These are phyloP conservation scores for Scalesia atractyloides DNA, from an alignment of 129 eudicot genomes.

Conservation along the genomic window DNA sequence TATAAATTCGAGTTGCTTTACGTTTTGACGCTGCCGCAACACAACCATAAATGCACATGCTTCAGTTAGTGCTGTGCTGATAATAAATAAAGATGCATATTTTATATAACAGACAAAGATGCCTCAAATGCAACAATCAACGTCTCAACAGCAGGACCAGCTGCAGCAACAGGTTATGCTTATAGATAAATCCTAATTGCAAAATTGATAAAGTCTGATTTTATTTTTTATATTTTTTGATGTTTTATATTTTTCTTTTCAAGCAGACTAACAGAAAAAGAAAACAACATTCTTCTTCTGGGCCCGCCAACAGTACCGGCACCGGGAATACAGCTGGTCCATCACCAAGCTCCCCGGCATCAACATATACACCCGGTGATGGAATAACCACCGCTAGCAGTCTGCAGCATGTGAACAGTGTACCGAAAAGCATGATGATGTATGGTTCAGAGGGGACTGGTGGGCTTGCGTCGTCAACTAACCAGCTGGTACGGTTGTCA, in stretches of 20 bases:
- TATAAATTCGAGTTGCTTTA: too few species aligned
- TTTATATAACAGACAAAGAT: slow-evolving; percentile 65
- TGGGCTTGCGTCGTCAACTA: slow-evolving; percentile 83
- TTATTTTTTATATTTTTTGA: slow-evolving; percentile 10
- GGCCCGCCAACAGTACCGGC: slow-evolving; percentile 94
- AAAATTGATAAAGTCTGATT: not conserved
- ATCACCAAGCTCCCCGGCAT: slow-evolving; percentile 91
- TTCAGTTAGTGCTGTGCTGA: not conserved
- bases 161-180: slow-evolving; percentile 65
- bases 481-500: slow-evolving; percentile 62
- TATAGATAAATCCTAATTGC: not conserved
- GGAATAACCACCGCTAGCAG: slow-evolving; percentile 72
- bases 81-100: slow-evolving; percentile 4
- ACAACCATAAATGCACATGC: not conserved
- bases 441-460: slow-evolving; percentile 82
- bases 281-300: slow-evolving; percentile 94
- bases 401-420: slow-evolving; percentile 74
- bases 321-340: slow-evolving; percentile 97
- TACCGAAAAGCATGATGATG: slow-evolving; percentile 82
- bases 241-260: not conserved
- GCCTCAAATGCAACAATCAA: slow-evolving; percentile 77
- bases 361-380: slow-evolving; percentile 94
- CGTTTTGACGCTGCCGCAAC: too few species aligned
- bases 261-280: slow-evolving; percentile 83
- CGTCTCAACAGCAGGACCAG: slow-evolving; percentile 88